Evolutionary conservation across 1,139 yeast species (phyloP).

Genomic region (Pichia sp.): DNA sequence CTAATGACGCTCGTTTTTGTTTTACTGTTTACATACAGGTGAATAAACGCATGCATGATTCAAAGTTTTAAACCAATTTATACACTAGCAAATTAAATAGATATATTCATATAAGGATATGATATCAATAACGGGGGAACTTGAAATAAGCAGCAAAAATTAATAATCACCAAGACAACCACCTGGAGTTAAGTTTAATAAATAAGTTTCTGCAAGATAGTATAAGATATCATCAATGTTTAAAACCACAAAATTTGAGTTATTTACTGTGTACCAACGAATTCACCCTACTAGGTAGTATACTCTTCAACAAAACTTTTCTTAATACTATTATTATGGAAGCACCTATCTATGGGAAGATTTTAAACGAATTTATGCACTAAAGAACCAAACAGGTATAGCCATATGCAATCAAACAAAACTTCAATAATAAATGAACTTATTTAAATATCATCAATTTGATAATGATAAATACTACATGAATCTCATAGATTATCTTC

Average conservation of each 20-base stretch:
- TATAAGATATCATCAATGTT: slow-evolving; percentile 24
- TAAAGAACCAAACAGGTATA: too few species aligned
- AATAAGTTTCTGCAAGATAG: slow-evolving; percentile 27
- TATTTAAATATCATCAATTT: too few species aligned
- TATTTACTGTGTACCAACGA: slow-evolving; percentile 22
- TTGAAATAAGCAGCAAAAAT: background rate
- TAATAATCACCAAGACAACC: slow-evolving; percentile 17
- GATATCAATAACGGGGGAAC: background rate
- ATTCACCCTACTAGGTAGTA: slow-evolving; percentile 25
- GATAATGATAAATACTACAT: too few species aligned
- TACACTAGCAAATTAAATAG: too few species aligned
- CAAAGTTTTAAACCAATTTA: too few species aligned
- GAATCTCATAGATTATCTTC: too few species aligned
- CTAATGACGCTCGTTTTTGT: too few species aligned
- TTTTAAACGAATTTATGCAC: slow-evolving; percentile 28
- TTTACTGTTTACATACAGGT: too few species aligned
- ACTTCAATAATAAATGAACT: too few species aligned
- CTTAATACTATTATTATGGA: slow-evolving; percentile 24
- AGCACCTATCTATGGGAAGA: slow-evolving; percentile 29
- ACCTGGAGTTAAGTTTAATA: slow-evolving; percentile 20
- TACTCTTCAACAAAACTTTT: slow-evolving; percentile 26
- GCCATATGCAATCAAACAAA: too few species aligned
- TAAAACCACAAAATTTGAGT: slow-evolving; percentile 26
- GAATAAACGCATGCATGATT: too few species aligned
- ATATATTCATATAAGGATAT: too few species aligned